Evolutionary conservation across 345 rosid genomes (phyloP).

Genomic region (Geranium rotundifolium): DNA sequence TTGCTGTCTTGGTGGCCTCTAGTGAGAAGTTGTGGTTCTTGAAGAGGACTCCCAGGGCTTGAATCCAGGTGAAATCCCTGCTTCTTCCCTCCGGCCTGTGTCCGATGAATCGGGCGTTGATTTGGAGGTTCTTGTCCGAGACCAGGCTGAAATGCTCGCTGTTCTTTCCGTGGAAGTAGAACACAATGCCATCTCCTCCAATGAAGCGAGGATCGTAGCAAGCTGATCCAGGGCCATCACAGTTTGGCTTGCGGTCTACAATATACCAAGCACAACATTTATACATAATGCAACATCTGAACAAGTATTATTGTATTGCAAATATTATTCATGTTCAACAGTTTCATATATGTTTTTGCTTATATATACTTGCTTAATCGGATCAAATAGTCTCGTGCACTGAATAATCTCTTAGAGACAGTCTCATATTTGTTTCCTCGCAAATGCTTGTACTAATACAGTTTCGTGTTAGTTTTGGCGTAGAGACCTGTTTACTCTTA

Average conservation of each 20-base stretch:
- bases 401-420: no score
- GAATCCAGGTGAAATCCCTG: constrained; percentile 54
- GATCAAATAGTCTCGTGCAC: no score
- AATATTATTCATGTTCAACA: no score
- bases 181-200: constrained; percentile 46
- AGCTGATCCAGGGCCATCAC: constrained; percentile 47
- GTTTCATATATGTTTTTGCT: no score
- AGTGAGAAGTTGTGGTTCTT: constrained; percentile 11
- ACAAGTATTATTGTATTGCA: no score
- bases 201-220: constrained; percentile 48
- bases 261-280: no score
- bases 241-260: constrained; percentile 29
- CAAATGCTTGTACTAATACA: no score
- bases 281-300: no score
- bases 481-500: no score
- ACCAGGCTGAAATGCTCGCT: constrained; percentile 39
- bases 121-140: constrained; percentile 40
- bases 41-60: constrained; percentile 37
- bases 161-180: constrained; percentile 53
- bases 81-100: constrained; percentile 33
- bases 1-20: constrained; percentile 12
- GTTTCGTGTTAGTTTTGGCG: no score
- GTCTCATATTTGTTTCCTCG: no score
- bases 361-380: no score
- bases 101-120: constrained; percentile 44